Base-by-base conservation (phyloP, 202 grass and related monocot genomes). In the Panicum virgatum region DNA sequence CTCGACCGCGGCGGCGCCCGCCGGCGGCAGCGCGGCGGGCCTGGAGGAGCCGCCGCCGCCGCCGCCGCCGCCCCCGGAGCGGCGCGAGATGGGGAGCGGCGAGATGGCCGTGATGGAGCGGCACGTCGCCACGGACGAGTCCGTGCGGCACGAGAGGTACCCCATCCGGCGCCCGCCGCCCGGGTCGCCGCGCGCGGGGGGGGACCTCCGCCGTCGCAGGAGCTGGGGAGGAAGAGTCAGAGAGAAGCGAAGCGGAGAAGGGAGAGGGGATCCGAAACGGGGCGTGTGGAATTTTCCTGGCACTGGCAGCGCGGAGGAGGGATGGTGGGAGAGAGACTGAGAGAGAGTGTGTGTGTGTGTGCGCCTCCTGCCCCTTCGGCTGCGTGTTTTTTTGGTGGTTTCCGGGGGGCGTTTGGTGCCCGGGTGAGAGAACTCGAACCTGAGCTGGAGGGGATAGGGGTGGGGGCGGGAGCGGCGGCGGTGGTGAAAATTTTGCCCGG, bases 91-190 rank as follows among this genome's bases (percentile, higher is more conserved):
- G n/a, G 88, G 88, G 40, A 82, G 64, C 44, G 92, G 80, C 70
- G 85, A 91, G 82, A 91, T 88, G 67, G 92, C 86, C 76, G 95
- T 83, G 82, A 96, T 92, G 87, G 96, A 98, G 77, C 89, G 91
- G 87, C 92, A 96, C 20, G 92, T 90, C 39, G 85, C 90, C 82
- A 90, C 83, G 25, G 96, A 98, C 43, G 96, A 99, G 68, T 96
- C 96, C 69, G 96, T 93, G 38, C 91, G 90, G 91, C 92, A 99
- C 45, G 91, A 97, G 20, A 99, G 91, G 80, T 99, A 99, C 43
- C 96, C 96, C 96, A 99, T 99, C 73, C 23, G 25, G 60, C 18
- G 1, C 26, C 4, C 46, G 3, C 47, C 26, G 3, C n/a, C 10
- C 26, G 14, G 68, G 32, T 34, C 4, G 47, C 18, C 9, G 30